Conservation (phyloP, 2,329 filamentous ascomycete genomes). For the Sarocladium kiliense region DNA sequence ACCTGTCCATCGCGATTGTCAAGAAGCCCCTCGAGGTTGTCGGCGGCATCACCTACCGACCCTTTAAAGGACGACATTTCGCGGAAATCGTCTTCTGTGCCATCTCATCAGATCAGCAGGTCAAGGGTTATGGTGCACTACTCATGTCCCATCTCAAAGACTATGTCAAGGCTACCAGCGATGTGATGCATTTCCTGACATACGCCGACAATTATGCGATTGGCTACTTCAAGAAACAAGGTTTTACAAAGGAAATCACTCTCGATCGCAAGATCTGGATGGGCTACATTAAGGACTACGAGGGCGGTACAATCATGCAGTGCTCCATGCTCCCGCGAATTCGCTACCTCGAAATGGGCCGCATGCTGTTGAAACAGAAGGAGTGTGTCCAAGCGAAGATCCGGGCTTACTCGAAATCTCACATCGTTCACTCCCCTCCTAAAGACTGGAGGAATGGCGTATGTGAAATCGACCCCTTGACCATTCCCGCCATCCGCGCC, state of each 20-base stretch:
- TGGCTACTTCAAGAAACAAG: slow-evolving; percentile 98
- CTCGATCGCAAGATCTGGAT: slow-evolving; percentile 90
- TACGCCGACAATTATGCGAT: slow-evolving; percentile 99
- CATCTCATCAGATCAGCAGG: slow-evolving; percentile 95
- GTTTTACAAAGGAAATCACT: slow-evolving; percentile 97
- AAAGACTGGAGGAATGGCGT: slow-evolving; percentile 77
- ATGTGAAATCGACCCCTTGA: slow-evolving; percentile 74
- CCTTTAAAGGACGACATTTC: slow-evolving; percentile 86
- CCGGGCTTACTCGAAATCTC: slow-evolving; percentile 80
- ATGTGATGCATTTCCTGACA: slow-evolving; percentile 97
- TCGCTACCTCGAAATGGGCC: slow-evolving; percentile 85
- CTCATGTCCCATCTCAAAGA: slow-evolving; percentile 97
- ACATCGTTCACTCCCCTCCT: slow-evolving; percentile 81
- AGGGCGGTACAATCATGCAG: slow-evolving; percentile 98
- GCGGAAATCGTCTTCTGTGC: slow-evolving; percentile 99
- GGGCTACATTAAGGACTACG: slow-evolving; percentile 99
- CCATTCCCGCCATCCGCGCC: slow-evolving; percentile 81
- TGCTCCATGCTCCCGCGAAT: slow-evolving; percentile 95
- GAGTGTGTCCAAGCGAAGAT: slow-evolving; percentile 95
- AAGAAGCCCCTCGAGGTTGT: slow-evolving; percentile 96
- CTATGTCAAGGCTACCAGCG: slow-evolving; percentile 93
- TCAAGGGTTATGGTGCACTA: slow-evolving; percentile 97
- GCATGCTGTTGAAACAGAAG: slow-evolving; percentile 96
- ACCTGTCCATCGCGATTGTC: slow-evolving; percentile 93
- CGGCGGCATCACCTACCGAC: slow-evolving; percentile 92